Evolutionary conservation across 169 alveolate genomes (phyloP).

Genomic region (Plasmodium knowlesi): DNA sequence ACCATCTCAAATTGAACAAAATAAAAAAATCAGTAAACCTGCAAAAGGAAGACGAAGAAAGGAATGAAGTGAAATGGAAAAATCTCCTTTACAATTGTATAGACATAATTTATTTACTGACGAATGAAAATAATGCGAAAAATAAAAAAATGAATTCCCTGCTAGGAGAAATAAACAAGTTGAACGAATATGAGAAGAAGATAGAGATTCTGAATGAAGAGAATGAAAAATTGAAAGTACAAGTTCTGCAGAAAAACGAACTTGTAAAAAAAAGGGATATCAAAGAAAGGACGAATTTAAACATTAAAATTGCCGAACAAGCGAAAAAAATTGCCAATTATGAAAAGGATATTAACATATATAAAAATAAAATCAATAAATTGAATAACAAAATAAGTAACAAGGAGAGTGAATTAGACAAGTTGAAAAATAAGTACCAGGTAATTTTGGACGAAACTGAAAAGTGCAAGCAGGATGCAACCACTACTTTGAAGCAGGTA

Average conservation of each 20-base stretch:
- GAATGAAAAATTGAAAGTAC: slow-evolving; percentile 48
- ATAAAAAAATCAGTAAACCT: slow-evolving; percentile 11
- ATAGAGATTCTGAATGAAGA: slow-evolving; percentile 39
- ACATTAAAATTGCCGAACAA: slow-evolving; percentile 32
- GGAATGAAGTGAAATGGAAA: slow-evolving; percentile 16
- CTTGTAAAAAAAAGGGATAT: slow-evolving; percentile 19
- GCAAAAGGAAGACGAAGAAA: slow-evolving; percentile 11
- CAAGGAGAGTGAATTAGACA: slow-evolving; percentile 54
- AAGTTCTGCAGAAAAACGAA: slow-evolving; percentile 40
- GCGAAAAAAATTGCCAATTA: slow-evolving; percentile 32
- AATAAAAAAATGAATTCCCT: slow-evolving; percentile 51
- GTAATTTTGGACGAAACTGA: slow-evolving; percentile 50
- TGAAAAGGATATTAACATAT: slow-evolving; percentile 63
- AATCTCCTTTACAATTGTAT: slow-evolving; percentile 43
- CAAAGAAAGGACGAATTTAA: slow-evolving; percentile 38
- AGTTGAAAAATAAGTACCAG: slow-evolving; percentile 41
- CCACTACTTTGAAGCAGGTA: slow-evolving; percentile 15
- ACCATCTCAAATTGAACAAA: slow-evolving; percentile 21
- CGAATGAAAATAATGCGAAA: slow-evolving; percentile 56
- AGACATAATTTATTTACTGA: slow-evolving; percentile 19
- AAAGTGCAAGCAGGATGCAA: slow-evolving; percentile 63
- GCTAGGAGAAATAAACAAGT: slow-evolving; percentile 47
- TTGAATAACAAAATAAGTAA: slow-evolving; percentile 22
- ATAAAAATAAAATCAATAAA: slow-evolving; percentile 45
- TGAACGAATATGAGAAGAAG: slow-evolving; percentile 62